Conservation (phyloP, 495 filamentous ascomycete genomes). For the Hypoxylon lienhwacheense region DNA sequence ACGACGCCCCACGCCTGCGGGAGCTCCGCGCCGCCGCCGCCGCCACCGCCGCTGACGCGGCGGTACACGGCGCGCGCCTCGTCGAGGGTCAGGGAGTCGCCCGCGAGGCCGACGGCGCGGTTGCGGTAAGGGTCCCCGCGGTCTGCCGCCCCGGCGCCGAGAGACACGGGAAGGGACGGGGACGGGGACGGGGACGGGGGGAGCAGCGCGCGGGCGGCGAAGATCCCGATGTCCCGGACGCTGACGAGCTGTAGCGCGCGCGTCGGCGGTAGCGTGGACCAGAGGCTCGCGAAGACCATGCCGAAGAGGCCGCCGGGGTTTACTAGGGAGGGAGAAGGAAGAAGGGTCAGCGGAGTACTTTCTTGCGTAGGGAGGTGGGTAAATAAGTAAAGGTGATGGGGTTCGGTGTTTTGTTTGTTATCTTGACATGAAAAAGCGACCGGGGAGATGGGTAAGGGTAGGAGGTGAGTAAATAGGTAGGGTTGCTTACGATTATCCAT, state of each 20-base stretch:
- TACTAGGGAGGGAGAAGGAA: constrained; percentile 2
- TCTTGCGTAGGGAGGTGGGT: background rate
- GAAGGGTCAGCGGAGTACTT: constrained; percentile 40
- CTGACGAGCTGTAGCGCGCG: constrained; percentile 62
- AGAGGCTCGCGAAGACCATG: constrained; percentile 61
- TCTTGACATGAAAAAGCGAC: too few species aligned
- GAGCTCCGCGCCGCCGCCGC: constrained; percentile 30
- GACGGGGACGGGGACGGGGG: too few species aligned
- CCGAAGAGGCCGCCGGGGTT: constrained; percentile 54
- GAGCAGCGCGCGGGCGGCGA: constrained; percentile 60
- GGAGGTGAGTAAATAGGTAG: background rate
- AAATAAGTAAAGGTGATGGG: background rate
- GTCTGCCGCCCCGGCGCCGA: too few species aligned
- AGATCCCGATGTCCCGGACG: constrained; percentile 63
- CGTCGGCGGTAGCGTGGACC: constrained; percentile 43
- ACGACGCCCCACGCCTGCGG: constrained; percentile 54
- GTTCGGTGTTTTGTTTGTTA: too few species aligned
- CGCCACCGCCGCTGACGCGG: constrained; percentile 45
- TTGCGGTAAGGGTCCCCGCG: constrained; percentile 42
- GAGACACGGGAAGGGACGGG: too few species aligned
- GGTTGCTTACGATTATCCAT: constrained; percentile 56
- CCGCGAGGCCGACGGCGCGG: constrained; percentile 56
- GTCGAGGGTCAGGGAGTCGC: constrained; percentile 60
- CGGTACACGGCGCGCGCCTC: constrained; percentile 56
- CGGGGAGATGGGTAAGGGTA: background rate